Evolutionary conservation across 2,329 filamentous ascomycete species (phyloP).

Genomic region (Chaetomiaceae sp.): DNA sequence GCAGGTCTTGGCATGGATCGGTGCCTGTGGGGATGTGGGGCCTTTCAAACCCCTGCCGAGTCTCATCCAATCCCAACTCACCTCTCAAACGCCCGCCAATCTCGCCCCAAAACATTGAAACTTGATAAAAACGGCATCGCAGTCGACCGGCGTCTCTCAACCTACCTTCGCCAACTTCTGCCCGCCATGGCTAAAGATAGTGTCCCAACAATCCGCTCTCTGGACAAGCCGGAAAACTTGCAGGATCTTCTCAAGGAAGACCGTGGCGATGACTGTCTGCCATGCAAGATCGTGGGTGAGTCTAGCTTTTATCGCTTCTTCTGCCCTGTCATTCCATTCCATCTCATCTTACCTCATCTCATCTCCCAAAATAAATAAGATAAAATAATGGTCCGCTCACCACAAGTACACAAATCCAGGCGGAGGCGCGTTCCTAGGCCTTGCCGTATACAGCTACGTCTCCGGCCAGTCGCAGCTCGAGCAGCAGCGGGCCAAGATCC

Average conservation of each 20-base stretch:
- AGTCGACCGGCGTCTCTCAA: no score
- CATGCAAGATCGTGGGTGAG: conserved; percentile 68
- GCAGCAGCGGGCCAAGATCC: conserved; percentile 58
- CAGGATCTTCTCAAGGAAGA: conserved; percentile 54
- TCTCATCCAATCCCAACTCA: neutral
- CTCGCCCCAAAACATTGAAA: neutral
- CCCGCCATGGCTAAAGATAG: conserved; percentile 41
- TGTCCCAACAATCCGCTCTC: conserved; percentile 45
- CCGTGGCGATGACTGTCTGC: conserved; percentile 60
- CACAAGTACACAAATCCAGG: no score
- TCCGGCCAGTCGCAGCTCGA: conserved; percentile 69
- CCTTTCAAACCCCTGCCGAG: neutral
- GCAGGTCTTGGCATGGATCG: neutral
- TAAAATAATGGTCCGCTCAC: no score
- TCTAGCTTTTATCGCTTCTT: no score
- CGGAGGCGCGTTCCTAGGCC: conserved; percentile 67
- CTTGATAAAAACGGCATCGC: no score
- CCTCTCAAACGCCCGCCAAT: neutral
- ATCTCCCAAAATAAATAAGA: neutral
- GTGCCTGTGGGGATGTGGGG: neutral
- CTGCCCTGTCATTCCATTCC: no score
- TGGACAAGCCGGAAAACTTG: conserved; percentile 58
- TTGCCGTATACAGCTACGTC: conserved; percentile 72
- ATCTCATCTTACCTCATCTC: neutral
- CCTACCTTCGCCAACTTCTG: neutral